Base-by-base conservation (phyloP, 768 basidiomycete genomes). In the Phanerochaete carnosa region DNA sequence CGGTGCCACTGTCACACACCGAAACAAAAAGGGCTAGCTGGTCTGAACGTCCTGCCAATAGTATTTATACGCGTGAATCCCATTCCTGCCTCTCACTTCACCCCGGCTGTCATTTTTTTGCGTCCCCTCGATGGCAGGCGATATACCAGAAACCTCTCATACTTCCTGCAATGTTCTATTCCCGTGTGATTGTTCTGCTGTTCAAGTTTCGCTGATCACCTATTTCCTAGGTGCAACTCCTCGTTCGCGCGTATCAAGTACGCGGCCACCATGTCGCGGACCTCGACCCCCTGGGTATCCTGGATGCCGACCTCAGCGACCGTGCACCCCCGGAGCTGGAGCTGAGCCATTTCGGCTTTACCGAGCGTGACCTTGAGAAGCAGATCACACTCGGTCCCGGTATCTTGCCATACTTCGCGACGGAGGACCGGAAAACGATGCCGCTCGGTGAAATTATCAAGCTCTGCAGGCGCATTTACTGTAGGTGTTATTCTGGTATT, bases 201-300 rank as follows among this genome's bases (percentile, higher is more conserved):
- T 11, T 5, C 35, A 1, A 23, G 33, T 26, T 39, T 55, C 4
- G 9, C 8, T 39, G 54, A n/a, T 55, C 19, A 52, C 30, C 37
- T 39, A 22, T 23, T 25, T 30, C 26, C 2, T 70, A 98, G 96
- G 89, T 94, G 19, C 97, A 99, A 90, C 83, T 98, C 29, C 88
- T 99, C 59, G 94, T 98, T 55, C 90, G 97, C 59, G 97, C 97
- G 2, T 99, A 97, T 76, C 97, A 99, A 86, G 97, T 99, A 19
- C 92, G 96, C 61, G 97, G 97, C 16, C 97, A 99, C 69, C 95
- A 98, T 68, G 82, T 95, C 60, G 97, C 96, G 35, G 91, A 97
- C 64, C 82, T 99, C 56, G 97, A 99, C 72, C 97, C 97, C 32
- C 84, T 99, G 19, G 95, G 95, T 16, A 95, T 99, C 68, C 82